Base-by-base conservation (phyloP, 345 rosid species). In the Aegle marmelos region DNA sequence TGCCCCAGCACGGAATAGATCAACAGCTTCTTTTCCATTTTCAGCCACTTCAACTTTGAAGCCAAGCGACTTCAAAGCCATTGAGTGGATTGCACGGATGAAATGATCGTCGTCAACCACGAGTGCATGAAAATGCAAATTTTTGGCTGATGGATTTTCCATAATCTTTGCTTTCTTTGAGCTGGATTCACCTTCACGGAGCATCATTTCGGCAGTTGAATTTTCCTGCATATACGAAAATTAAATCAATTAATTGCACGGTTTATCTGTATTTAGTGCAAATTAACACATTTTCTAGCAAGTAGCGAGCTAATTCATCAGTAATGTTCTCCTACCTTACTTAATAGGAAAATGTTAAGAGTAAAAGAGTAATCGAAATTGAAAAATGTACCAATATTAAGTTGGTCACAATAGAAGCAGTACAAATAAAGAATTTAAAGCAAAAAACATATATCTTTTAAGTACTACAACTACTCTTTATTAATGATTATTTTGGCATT, bases 1-100 rank as follows among this genome's bases (percentile, higher is more conserved):
- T 34, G 75, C 81, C 0, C 90, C 87, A 6, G n/a, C 2, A 8
- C 0, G 48, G 41, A 60, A 82, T 60, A 90, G 74, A 25, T 88
- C 85, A 21, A 87, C 81, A 0, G 84, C 90, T 72, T 78, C 80
- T 24, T 79, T 68, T 3, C 89, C 90, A 56, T 85, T 84, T 19
- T 5, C 70, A 16, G 76, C 89, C 14, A 56, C 56, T 30, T 84
- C 27, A 25, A 41, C 34, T 25, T 65, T 72, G 22, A 85, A 7
- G 6, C 77, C 81, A 10, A 76, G 28, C 0, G 31, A 76, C 14
- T 9, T 74, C 11, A 88, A 54, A 2, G 82, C 17, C 75, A 33
- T 39, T 4, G 39, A 79, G 61, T 80, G 80, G 39, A 86, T 13
- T 14, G 9, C 56, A 5, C 82, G 75, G 27, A 78, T 58, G 0